Evolutionary conservation across 2,329 filamentous ascomycete species (phyloP).

Genomic region (Trichoderma guizhouense): DNA sequence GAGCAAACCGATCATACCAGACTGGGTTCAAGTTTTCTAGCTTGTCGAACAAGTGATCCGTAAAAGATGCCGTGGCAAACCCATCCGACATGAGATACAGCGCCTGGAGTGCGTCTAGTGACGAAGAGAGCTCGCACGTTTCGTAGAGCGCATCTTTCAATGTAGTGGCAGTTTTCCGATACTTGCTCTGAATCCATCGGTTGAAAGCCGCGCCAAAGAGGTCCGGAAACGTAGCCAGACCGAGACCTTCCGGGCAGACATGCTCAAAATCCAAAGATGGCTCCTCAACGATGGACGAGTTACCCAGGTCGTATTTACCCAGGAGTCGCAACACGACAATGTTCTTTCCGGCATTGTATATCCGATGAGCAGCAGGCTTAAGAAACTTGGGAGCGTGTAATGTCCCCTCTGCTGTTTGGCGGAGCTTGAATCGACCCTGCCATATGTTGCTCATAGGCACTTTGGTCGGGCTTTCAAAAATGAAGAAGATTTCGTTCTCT

Average conservation of each 20-base stretch:
- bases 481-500: constrained; percentile 71
- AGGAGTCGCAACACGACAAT: constrained; percentile 78
- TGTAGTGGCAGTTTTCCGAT: constrained; percentile 64
- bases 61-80: constrained; percentile 61
- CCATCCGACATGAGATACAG: constrained; percentile 79
- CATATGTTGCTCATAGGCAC: constrained; percentile 66
- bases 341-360: constrained; percentile 87
- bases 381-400: constrained; percentile 74
- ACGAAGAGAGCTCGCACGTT: constrained; percentile 62
- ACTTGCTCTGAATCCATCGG: constrained; percentile 72
- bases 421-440: constrained; percentile 70
- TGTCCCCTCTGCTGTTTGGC: constrained; percentile 54
- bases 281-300: constrained; percentile 33
- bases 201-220: constrained; percentile 70
- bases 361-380: constrained; percentile 62
- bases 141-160: constrained; percentile 66
- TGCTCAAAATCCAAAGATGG: constrained; percentile 54
- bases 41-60: constrained; percentile 68
- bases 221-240: constrained; percentile 68
- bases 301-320: constrained; percentile 46
- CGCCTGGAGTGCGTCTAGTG: constrained; percentile 63
- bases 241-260: constrained; percentile 47
- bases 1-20: constrained; percentile 79
- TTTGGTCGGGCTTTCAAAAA: constrained; percentile 56
- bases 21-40: constrained; percentile 58